These are phyloP conservation scores for Hypsizygus marmoreus DNA, from an alignment of 768 basidiomycete species.

Conservation along the genomic window DNA sequence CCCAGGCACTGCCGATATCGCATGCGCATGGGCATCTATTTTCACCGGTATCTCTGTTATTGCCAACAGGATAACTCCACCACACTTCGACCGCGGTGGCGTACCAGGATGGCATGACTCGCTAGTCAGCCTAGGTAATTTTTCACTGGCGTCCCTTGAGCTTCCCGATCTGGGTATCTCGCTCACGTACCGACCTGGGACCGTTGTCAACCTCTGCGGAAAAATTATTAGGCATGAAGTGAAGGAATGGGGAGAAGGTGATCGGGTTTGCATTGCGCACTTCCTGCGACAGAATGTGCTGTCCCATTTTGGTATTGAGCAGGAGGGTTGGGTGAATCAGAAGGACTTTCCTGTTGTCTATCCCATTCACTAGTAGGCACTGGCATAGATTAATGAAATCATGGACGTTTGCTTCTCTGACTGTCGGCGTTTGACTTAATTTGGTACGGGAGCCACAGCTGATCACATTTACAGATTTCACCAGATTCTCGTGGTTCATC, in stretches of 20 bases:
- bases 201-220: conserved; percentile 1
- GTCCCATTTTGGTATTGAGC: neutral
- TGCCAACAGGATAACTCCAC: neutral
- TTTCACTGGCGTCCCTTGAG: neutral
- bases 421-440: too few relatives aligned
- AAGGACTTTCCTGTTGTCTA: too few relatives aligned
- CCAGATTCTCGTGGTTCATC: too few relatives aligned
- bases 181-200: neutral
- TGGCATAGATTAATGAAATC: too few relatives aligned
- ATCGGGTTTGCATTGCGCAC: conserved; percentile 4
- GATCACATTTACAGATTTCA: too few relatives aligned
- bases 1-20: too few relatives aligned
- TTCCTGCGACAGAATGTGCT: conserved; percentile 3
- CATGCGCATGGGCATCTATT: neutral
- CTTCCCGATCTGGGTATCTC: neutral
- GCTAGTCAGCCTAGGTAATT: neutral
- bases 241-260: conserved; percentile 2
- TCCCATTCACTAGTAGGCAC: too few relatives aligned
- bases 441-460: too few relatives aligned
- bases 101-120: neutral
- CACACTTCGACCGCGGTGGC: neutral
- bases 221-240: conserved; percentile 3
- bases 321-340: too few relatives aligned
- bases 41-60: neutral
- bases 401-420: too few relatives aligned